Conservation (phyloP, 805 yeast species). For the Sugiyamaella smithiae region DNA sequence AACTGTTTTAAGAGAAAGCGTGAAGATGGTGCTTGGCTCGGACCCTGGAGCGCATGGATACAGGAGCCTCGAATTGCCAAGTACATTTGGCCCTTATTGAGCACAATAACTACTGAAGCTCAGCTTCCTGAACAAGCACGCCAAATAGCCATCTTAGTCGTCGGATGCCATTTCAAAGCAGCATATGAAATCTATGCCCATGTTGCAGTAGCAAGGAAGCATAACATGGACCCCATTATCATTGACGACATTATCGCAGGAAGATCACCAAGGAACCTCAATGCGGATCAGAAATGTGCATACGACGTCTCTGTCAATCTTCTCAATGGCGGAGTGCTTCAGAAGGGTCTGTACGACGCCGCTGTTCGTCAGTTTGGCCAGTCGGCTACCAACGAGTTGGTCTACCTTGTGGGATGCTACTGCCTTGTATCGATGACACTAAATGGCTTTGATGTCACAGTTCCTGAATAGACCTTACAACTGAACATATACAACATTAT, state of each 20-base stretch:
- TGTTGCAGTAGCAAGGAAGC: constrained; percentile 1
- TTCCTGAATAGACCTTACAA: neutral
- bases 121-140: neutral
- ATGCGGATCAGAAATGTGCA: neutral
- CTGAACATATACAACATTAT: neutral
- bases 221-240: neutral
- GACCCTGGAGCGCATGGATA: constrained; percentile 3
- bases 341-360: neutral
- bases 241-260: neutral
- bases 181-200: constrained; percentile 6
- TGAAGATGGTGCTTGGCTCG: constrained; percentile 5
- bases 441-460: constrained; percentile 2
- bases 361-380: constrained; percentile 1
- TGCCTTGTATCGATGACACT: constrained; percentile 1
- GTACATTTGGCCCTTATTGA: neutral
- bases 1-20: neutral
- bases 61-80: constrained; percentile 2
- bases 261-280: neutral
- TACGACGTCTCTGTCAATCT: neutral
- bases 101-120: neutral
- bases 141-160: neutral
- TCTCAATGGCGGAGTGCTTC: neutral
- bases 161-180: constrained; percentile 2
- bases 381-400: neutral
- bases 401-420: constrained; percentile 2